phyloP scores from a whole-genome alignment of 805 yeast genomes.

The Candida pseudofarinosa region DNA sequence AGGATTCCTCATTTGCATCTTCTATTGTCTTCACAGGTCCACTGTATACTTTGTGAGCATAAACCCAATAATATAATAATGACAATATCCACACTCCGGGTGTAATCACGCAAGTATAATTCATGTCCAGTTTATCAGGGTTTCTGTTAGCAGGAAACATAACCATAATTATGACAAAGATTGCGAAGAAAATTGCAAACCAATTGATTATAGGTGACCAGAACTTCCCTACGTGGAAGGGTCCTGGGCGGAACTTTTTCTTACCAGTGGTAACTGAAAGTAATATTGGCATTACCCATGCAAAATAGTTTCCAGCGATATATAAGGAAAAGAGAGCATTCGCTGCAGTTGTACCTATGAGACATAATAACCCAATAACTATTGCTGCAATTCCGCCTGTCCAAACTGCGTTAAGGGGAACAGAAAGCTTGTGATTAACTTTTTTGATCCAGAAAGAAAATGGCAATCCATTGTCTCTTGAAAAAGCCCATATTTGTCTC shows the following conservation, averaged over 20 bases:
- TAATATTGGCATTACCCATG: slow-evolving; percentile 52
- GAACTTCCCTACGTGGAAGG: slow-evolving; percentile 52
- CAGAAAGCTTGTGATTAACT: slow-evolving; percentile 21
- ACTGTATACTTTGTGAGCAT: slow-evolving; percentile 24
- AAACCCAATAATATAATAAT: slow-evolving; percentile 19
- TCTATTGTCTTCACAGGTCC: slow-evolving; percentile 29
- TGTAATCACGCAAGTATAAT: slow-evolving; percentile 30
- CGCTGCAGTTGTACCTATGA: slow-evolving; percentile 40
- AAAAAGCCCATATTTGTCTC: slow-evolving; percentile 28
- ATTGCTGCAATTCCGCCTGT: slow-evolving; percentile 33
- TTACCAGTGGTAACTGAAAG: slow-evolving; percentile 45
- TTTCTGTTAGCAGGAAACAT: slow-evolving; percentile 48
- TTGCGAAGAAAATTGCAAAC: slow-evolving; percentile 32
- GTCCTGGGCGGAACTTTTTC: slow-evolving; percentile 56
- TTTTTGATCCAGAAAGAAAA: slow-evolving; percentile 20
- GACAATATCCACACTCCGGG: slow-evolving; percentile 28
- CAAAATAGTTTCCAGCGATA: slow-evolving; percentile 38
- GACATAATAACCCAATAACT: slow-evolving; percentile 34
- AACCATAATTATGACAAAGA: slow-evolving; percentile 23
- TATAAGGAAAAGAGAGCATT: slow-evolving; percentile 41
- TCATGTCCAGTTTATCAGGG: slow-evolving; percentile 34
- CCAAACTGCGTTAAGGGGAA: slow-evolving; percentile 25
- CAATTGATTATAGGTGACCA: slow-evolving; percentile 43
- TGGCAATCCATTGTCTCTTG: slow-evolving; percentile 30
- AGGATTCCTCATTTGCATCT: slow-evolving; percentile 3